Evolutionary conservation across 2,329 filamentous ascomycete genomes (phyloP).

Genomic region (Aspergillus carbonarius): DNA sequence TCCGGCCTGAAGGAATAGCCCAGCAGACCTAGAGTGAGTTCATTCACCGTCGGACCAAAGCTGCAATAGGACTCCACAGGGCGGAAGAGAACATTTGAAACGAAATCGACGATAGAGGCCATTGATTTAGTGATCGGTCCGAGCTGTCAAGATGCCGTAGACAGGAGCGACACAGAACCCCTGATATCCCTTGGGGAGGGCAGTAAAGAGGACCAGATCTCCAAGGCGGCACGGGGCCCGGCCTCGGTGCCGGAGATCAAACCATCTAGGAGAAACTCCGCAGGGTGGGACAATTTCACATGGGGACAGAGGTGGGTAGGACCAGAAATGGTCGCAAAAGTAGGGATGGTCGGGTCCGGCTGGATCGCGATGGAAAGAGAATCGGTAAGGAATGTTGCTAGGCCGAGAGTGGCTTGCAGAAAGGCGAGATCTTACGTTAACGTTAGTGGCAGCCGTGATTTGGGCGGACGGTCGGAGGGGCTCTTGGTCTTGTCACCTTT

Average conservation of each 20-base stretch:
- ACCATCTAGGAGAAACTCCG: not conserved
- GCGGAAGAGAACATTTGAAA: slow-evolving; percentile 25
- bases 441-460: not conserved
- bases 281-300: not conserved
- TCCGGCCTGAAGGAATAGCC: slow-evolving; percentile 43
- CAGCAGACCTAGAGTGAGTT: slow-evolving; percentile 34
- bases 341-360: not conserved
- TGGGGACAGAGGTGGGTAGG: not conserved
- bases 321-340: not conserved
- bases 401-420: not conserved
- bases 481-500: not conserved
- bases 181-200: not conserved
- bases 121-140: slow-evolving; percentile 11
- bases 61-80: slow-evolving; percentile 32
- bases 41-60: slow-evolving; percentile 36
- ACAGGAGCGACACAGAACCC: not conserved
- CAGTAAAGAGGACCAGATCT: not conserved
- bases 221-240: not conserved
- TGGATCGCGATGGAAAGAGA: not conserved
- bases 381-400: not conserved
- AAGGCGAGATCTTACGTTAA: not conserved
- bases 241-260: not conserved
- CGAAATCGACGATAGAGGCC: slow-evolving; percentile 16
- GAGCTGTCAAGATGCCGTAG: not conserved
- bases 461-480: not conserved